Evolutionary conservation across 352 stramenopile species (phyloP).

Genomic region (Phytophthora pisi): DNA sequence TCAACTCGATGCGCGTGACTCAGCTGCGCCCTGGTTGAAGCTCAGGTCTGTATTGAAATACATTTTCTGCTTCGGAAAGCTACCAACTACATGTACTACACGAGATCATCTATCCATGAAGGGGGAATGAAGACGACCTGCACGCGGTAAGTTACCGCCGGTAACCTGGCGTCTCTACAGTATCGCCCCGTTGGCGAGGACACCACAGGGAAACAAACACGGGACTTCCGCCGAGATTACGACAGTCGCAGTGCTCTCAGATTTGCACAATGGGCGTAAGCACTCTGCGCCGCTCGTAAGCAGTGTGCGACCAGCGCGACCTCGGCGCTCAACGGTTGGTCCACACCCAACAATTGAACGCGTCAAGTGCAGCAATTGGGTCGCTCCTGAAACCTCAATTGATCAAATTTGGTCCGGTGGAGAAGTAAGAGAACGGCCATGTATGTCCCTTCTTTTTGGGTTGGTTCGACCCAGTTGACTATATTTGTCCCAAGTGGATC

Average conservation of each 20-base stretch:
- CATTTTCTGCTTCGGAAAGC: not conserved
- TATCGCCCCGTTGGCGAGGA: not conserved
- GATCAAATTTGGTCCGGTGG: too few relatives aligned
- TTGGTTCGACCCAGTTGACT: too few relatives aligned
- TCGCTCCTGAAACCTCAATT: too few relatives aligned
- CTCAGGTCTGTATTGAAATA: not conserved
- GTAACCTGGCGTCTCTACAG: not conserved
- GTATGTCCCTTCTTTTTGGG: too few relatives aligned
- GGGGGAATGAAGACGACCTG: not conserved
- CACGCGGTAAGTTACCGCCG: not conserved
- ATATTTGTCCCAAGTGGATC: too few relatives aligned
- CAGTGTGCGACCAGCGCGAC: constrained; percentile 1
- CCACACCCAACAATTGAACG: not conserved
- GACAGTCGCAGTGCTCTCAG: not conserved
- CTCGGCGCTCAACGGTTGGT: constrained; percentile 3
- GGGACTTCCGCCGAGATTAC: constrained; percentile 16
- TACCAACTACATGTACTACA: not conserved
- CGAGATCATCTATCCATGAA: too few relatives aligned
- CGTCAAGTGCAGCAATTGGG: not conserved
- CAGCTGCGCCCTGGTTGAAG: constrained; percentile 21
- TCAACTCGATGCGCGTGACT: not conserved
- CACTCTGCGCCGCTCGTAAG: not conserved
- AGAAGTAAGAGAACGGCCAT: too few relatives aligned
- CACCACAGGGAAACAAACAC: not conserved
- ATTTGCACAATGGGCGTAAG: constrained; percentile 29